phyloP scores from a whole-genome alignment of 352 stramenopile genomes.

The Globisporangium nodosum region DNA sequence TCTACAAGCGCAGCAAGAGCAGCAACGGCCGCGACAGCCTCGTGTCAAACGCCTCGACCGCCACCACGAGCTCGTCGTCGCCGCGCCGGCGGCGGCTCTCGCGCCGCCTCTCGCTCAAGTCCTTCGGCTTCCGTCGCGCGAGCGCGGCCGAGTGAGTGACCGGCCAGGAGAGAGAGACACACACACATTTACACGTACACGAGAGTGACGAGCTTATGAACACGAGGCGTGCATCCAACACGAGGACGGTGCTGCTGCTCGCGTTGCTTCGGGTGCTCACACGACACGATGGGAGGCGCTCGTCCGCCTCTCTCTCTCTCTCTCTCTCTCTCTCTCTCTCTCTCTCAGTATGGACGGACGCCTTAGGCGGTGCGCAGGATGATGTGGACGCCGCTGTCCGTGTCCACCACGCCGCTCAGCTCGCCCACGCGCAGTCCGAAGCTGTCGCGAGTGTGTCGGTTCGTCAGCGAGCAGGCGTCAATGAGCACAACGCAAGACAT shows the following conservation, averaged over 20 bases:
- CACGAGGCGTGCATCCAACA: neutral
- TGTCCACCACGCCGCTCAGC: conserved; percentile 93
- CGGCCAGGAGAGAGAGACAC: neutral
- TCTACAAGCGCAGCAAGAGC: conserved; percentile 32
- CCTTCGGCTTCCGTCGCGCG: conserved; percentile 27
- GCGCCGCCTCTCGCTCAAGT: conserved; percentile 20
- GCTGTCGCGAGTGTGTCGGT: conserved; percentile 17
- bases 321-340: neutral
- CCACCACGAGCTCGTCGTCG: conserved; percentile 12
- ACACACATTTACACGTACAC: neutral
- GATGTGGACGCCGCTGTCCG: conserved; percentile 96
- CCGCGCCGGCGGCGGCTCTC: conserved; percentile 18
- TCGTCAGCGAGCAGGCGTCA: neutral
- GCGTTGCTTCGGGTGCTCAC: neutral
- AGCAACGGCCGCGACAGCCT: conserved; percentile 12
- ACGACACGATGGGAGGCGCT: neutral
- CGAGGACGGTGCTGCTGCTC: neutral
- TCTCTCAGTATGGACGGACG: neutral
- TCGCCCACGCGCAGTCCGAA: conserved; percentile 91
- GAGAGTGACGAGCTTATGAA: neutral
- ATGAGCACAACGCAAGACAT: neutral
- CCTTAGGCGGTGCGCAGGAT: conserved; percentile 90
- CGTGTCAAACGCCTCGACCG: conserved; percentile 14
- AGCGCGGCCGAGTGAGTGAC: conserved; percentile 13
- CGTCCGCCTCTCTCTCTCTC: neutral